These are phyloP conservation scores for Lodderomyces elongisporus DNA, from an alignment of 1,139 yeast species.

Conservation along the genomic window DNA sequence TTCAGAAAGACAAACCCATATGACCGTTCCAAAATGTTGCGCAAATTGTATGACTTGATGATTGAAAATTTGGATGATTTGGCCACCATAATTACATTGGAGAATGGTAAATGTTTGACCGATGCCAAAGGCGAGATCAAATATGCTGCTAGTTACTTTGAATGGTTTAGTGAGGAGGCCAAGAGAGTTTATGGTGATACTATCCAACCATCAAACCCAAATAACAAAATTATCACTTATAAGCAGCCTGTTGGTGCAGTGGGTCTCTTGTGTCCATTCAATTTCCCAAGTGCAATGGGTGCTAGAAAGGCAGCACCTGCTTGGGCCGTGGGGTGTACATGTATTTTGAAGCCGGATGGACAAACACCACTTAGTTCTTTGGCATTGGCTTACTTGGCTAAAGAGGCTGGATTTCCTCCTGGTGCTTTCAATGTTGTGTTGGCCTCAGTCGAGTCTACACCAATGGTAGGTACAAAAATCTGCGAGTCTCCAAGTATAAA, in stretches of 20 bases:
- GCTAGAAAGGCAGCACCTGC: constrained; percentile 46
- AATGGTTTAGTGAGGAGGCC: constrained; percentile 44
- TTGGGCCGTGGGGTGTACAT: constrained; percentile 46
- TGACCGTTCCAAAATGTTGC: constrained; percentile 61
- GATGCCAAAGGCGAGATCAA: constrained; percentile 40
- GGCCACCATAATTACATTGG: constrained; percentile 40
- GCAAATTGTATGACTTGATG: constrained; percentile 47
- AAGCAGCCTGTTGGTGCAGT: constrained; percentile 48
- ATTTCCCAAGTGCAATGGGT: constrained; percentile 48
- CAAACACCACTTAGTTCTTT: constrained; percentile 43
- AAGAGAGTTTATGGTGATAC: constrained; percentile 39
- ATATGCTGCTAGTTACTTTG: constrained; percentile 42
- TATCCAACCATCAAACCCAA: constrained; percentile 36
- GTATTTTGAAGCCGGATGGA: constrained; percentile 43
- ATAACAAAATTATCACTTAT: constrained; percentile 36
- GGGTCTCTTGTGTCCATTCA: constrained; percentile 46
- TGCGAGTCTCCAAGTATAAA: constrained; percentile 37
- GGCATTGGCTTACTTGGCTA: constrained; percentile 41
- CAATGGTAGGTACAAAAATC: constrained; percentile 26
- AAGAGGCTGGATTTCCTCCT: constrained; percentile 42
- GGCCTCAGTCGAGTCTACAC: constrained; percentile 33
- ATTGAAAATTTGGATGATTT: constrained; percentile 39
- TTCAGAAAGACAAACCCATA: constrained; percentile 60
- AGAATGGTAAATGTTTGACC: constrained; percentile 38
- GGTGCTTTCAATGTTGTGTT: constrained; percentile 41